Conservation (phyloP, 2,329 filamentous ascomycete genomes). For the Ascochyta koolunga region DNA sequence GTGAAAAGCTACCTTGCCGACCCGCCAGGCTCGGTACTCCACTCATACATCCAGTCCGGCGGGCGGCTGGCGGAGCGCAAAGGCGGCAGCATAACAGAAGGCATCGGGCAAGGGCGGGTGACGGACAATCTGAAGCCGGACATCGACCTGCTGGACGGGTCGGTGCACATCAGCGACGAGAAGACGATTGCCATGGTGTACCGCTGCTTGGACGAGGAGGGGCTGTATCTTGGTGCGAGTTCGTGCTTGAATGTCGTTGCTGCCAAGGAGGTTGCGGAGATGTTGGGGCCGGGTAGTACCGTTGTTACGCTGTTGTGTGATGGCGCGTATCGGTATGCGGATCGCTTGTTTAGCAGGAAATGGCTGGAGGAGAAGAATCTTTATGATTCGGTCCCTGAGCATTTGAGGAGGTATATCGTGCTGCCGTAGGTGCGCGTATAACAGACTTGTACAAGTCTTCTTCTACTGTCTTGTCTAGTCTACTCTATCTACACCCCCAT, state of each 20-base stretch:
- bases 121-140: conserved; percentile 94
- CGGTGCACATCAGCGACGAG: conserved; percentile 84
- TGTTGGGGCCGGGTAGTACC: conserved; percentile 84
- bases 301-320: conserved; percentile 95
- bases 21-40: conserved; percentile 89
- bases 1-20: conserved; percentile 93
- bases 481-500: neutral
- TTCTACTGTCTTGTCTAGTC: neutral
- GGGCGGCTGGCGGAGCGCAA: conserved; percentile 80
- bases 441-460: too few relatives aligned
- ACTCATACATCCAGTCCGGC: conserved; percentile 86
- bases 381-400: conserved; percentile 78
- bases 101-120: conserved; percentile 93
- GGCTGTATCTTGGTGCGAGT: conserved; percentile 91
- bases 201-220: conserved; percentile 92
- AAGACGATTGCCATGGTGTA: conserved; percentile 99
- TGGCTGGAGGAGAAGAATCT: conserved; percentile 91
- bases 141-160: conserved; percentile 81
- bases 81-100: conserved; percentile 93
- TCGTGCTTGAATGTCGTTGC: conserved; percentile 94
- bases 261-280: conserved; percentile 90
- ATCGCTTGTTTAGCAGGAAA: conserved; percentile 86
- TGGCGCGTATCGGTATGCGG: conserved; percentile 96
- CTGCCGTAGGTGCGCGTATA: conserved; percentile 71
- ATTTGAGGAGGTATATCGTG: conserved; percentile 92